Conservation (phyloP, 1,139 yeast genomes). For the Debaryomycetaceae sp. region DNA sequence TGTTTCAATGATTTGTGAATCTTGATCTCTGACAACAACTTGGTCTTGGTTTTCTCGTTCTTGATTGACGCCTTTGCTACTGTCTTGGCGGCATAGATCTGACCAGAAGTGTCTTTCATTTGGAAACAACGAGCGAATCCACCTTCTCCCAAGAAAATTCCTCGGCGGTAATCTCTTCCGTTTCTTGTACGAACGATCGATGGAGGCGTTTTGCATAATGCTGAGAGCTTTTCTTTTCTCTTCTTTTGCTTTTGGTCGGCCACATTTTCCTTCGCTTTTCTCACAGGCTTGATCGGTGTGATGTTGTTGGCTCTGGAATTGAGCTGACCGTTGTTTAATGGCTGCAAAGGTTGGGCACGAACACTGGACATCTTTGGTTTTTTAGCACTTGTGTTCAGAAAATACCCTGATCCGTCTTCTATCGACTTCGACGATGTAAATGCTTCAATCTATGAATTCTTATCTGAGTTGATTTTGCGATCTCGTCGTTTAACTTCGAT, state of each 20-base stretch:
- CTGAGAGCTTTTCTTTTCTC: slow-evolving; percentile 82
- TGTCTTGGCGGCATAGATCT: slow-evolving; percentile 92
- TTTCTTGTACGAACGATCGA: slow-evolving; percentile 81
- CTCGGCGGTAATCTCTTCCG: slow-evolving; percentile 89
- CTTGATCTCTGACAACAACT: slow-evolving; percentile 86
- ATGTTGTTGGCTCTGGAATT: slow-evolving; percentile 35
- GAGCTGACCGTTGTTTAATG: slow-evolving; percentile 44
- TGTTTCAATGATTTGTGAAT: slow-evolving; percentile 91
- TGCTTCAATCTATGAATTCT: background rate
- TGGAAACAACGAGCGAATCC: slow-evolving; percentile 99
- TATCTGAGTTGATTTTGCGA: background rate
- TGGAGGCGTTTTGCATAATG: slow-evolving; percentile 93
- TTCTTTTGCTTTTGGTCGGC: slow-evolving; percentile 34
- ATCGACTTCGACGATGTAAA: background rate
- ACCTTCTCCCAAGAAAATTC: slow-evolving; percentile 92
- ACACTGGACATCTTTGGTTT: slow-evolving; percentile 27
- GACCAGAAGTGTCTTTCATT: slow-evolving; percentile 85
- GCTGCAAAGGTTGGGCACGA: slow-evolving; percentile 46
- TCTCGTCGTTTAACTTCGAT: background rate
- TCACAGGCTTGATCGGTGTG: slow-evolving; percentile 40
- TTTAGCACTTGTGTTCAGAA: background rate
- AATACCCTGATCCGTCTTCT: background rate
- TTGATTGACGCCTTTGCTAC: slow-evolving; percentile 94
- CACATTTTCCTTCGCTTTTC: slow-evolving; percentile 28
- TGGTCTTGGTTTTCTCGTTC: slow-evolving; percentile 86